Evolutionary conservation across 129 eudicot genomes (phyloP), one percentile per base, ranked within the genome.

Genomic region (Flaveria sonorensis): DNA sequence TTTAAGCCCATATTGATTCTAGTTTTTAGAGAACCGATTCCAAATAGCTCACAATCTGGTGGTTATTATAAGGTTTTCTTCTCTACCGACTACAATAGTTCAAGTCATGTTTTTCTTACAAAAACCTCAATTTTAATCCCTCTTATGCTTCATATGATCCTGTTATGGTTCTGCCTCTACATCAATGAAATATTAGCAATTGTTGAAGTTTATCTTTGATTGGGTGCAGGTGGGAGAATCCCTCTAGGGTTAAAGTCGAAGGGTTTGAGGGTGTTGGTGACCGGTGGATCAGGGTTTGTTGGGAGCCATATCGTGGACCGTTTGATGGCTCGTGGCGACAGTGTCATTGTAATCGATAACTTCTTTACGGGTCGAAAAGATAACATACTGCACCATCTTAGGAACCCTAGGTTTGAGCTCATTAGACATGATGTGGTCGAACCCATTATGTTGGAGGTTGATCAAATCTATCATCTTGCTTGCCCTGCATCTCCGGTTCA

Each of bases 401-500:
- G 77, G 60, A 87, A 87, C 78, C 91, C 89, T 1, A 82, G 91
- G 84, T 87, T 92, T 24, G 97, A 92, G 82, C 88, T 92, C 70
- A 89, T 92, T 26, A 73, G 96, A 2, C 97, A 92, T 32, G 97
- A 92, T 59, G 97, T 92, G 36, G 96, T 92, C 42, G 96, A 92
- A 84, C 97, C 96, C 28, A 84, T 92, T 26, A 21, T 92, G 87
- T 85, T 89, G 13, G 97, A 92, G 68, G 97, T 92, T 2, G 97
- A 92, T 76, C 97, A 92, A 75, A 92, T 92, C 73, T 92, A 92
- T 72, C 97, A 92, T 72, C 80, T 92, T 67, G 97, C 97, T 71
- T 92, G 97, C 80, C 97, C 97, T 23, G 97, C 97, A 55, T 92
- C 97, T 0, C 97, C 97, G 2, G 97, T 92, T 0, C 92, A 89